Base-by-base conservation (phyloP, 148 eudicot genomes). In the Spergularia marina region DNA sequence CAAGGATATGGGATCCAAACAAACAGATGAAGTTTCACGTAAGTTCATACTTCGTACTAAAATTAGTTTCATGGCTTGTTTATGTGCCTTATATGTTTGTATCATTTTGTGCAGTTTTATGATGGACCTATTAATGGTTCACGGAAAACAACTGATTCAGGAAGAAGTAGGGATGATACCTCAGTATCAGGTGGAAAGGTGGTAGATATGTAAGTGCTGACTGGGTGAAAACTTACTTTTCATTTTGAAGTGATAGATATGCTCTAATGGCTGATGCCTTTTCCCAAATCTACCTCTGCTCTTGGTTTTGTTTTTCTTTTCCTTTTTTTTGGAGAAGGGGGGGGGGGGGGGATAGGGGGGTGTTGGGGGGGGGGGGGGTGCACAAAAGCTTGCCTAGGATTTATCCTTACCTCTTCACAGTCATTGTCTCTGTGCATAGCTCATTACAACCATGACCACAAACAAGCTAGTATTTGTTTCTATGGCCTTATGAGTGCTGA, bases 11-110 rank as follows among this genome's bases (percentile, higher is more conserved):
- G 71, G 96, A 93, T 72, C 96, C 96, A 62, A 79, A 77, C 80
- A 89, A 80, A 82, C 91, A 89, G 74, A 77, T 87, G 88, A 90
- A 83, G 80, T 82, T 84, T 73, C 87, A 87, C 91, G 98, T 89
- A 67, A 74, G 83, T 79, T 11, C 36, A 68, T 58, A 40, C 23
- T 23, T 78, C 69, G 44, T 61, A 14, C 47, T 6, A 15, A 9
- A 23, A 9, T 66, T 70, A 60, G 62, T 10, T 62, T 39, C 58
- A 74, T 60, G 21, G 0, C 8, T 47, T 75, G 74, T 47, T 12
- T 8, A 21, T 47, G 41, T 67, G 23, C 36, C 71, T 56, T 68
- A 59, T 73, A 76, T 68, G 23, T 75, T 63, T 74, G 44, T 68
- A 9, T 71, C 25, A 66, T 59, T 67, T 51, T 15, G 73, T 70